Evolutionary conservation across 352 stramenopile genomes (phyloP), one percentile per base, ranked within the genome.

Genomic region (Pythium grandisporangium): DNA sequence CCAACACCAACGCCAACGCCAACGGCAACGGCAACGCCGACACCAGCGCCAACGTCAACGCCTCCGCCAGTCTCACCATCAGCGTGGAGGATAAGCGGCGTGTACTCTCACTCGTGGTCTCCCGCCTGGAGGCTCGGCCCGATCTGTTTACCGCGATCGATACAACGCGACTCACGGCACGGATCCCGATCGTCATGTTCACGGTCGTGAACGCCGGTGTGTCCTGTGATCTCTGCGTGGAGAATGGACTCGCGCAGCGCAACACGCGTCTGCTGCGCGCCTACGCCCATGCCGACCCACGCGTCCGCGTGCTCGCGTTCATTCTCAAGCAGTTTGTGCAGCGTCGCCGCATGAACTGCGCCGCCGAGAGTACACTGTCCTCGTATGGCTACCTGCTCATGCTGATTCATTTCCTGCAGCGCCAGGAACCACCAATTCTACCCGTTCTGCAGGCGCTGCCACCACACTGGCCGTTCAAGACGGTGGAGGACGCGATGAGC

Each of bases 101-200:
- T 5, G 59, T 90, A 19, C 44, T 92, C 6, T 51, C 66, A n/a
- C 54, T 81, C 35, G 68, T 82, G 2, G 70, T 92, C 8, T 45
- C 51, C 6, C 52, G 61, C 4, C 48, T 90, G 11, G 73, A 86
- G 34, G 53, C 58, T 12, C 69, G 68, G 3, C 66, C 73, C 1
- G 69, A 88, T 48, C 32, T 89, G 26, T 92, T 92, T 37, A 44
- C 54, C 1, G 76, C 65, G 4, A 59, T 92, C 7, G 75, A 92
- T 33, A 84, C 83, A 0, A 75, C 65, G 2, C 71, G 95, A 0
- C 59, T 97, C 14, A 97, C 92, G 7, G 96, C 96, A 7, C 77
- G 96, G 17, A 98, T 99, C 37, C 96, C 96, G 10, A 98, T 99
- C 47, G 70, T 99, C 21, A 97, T 97, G 70, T 99, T 99, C 51